phyloP scores from a whole-genome alignment of 306 rosid species.

The Prunus davidiana region DNA sequence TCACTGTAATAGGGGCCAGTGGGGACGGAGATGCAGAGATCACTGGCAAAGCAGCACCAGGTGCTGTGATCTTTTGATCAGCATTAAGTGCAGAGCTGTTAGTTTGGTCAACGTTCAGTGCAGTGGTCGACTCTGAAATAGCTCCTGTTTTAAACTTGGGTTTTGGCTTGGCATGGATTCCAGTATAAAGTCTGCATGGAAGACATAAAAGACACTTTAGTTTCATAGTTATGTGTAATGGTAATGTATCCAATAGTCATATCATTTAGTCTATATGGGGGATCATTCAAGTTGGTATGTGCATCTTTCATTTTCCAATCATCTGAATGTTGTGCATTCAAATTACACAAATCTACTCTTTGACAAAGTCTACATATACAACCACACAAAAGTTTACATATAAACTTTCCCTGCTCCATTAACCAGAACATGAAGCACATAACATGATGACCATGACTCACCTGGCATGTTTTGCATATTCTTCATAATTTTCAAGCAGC shows the following conservation, averaged over 20 bases:
- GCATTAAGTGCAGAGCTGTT: constrained; percentile 51
- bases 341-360: background rate
- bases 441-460: constrained; percentile 31
- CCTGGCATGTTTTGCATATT: constrained; percentile 98
- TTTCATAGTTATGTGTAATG: background rate
- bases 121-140: constrained; percentile 89
- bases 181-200: constrained; percentile 75
- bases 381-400: background rate
- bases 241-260: background rate
- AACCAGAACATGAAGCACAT: constrained; percentile 6
- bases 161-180: constrained; percentile 94
- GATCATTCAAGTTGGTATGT: background rate
- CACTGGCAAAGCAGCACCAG: constrained; percentile 48
- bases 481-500: constrained; percentile 91
- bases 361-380: too few species aligned
- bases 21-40: constrained; percentile 38
- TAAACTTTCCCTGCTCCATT: background rate
- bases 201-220: background rate
- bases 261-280: background rate
- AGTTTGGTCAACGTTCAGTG: constrained; percentile 79
- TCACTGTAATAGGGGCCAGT: constrained; percentile 28
- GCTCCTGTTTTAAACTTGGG: constrained; percentile 87
- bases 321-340: background rate
- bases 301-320: background rate
- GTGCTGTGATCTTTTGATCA: constrained; percentile 52